A percentile compares a stretch with the other conserved stretches of the same genome.
Evolutionary conservation across 352 stramenopile genomes (phyloP).

Genomic region (Globisporangium mamillatum): DNA sequence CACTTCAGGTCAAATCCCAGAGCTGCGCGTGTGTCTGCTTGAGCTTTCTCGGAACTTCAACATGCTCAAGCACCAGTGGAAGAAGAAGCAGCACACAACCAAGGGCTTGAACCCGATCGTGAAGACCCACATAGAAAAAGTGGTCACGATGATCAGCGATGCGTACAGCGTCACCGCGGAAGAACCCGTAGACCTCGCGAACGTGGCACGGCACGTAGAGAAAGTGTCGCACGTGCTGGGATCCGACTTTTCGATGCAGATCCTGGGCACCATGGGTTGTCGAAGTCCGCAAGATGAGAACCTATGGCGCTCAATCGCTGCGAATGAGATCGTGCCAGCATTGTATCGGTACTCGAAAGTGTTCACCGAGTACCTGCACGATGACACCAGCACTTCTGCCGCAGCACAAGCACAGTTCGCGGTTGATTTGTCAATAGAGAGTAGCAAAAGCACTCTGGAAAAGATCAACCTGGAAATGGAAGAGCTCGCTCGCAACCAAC

Average conservation of each 20-base stretch:
- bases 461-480: conserved; percentile 35
- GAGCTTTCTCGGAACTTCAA: conserved; percentile 74
- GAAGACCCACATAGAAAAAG: conserved; percentile 65
- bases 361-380: conserved; percentile 49
- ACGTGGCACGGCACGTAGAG: conserved; percentile 43
- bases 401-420: conserved; percentile 21
- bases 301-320: conserved; percentile 26
- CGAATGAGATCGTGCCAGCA: conserved; percentile 35
- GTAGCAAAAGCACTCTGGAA: not conserved
- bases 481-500: conserved; percentile 43
- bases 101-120: conserved; percentile 48
- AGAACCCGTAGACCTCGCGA: conserved; percentile 51
- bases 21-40: conserved; percentile 66
- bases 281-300: conserved; percentile 27
- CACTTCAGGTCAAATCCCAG: conserved; percentile 43
- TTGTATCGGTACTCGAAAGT: conserved; percentile 55
- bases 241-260: conserved; percentile 69
- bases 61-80: conserved; percentile 57
- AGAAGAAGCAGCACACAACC: conserved; percentile 35
- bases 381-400: conserved; percentile 22
- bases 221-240: conserved; percentile 52
- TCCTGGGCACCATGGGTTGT: conserved; percentile 43
- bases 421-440: conserved; percentile 20
- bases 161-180: conserved; percentile 58
- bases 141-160: conserved; percentile 67